Conservation (phyloP, 768 basidiomycete genomes). For the Dacryopinax spathularia region DNA sequence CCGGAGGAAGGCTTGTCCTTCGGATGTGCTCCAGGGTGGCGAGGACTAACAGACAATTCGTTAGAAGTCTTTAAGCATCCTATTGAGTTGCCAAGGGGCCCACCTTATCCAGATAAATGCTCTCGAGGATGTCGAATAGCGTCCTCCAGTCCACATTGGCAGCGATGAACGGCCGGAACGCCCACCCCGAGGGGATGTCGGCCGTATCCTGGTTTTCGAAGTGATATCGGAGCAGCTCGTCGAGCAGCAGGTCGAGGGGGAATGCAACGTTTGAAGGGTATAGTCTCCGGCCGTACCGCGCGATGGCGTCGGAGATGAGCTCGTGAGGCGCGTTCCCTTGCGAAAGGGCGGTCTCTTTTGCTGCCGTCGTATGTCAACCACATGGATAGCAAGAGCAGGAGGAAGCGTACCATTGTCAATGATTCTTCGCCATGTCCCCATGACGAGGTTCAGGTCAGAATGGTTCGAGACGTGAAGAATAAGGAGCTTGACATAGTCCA, state of each 20-base stretch:
- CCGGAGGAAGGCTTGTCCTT: background rate
- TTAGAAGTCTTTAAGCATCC: too few species aligned
- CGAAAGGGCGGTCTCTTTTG: background rate
- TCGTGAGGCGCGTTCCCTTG: background rate
- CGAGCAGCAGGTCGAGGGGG: background rate
- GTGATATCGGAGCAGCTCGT: background rate
- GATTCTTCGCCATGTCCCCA: slow-evolving; percentile 79
- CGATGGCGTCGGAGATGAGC: background rate
- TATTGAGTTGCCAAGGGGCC: too few species aligned
- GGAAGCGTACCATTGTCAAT: slow-evolving; percentile 53
- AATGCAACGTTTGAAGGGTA: slow-evolving; percentile 2
- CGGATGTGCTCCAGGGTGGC: background rate
- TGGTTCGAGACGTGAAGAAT: slow-evolving; percentile 91
- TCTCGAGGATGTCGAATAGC: background rate
- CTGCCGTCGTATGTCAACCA: background rate
- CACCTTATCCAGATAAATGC: background rate
- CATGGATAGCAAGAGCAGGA: background rate
- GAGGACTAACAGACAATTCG: too few species aligned
- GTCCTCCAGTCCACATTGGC: background rate
- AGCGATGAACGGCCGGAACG: background rate
- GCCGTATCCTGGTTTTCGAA: slow-evolving; percentile 1
- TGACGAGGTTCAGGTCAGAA: slow-evolving; percentile 64
- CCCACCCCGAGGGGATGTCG: background rate
- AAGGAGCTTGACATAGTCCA: slow-evolving; percentile 70
- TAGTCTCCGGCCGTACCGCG: background rate